These are phyloP conservation scores for Xylaria telfairii DNA, from an alignment of 495 filamentous ascomycete species.

Conservation along the genomic window DNA sequence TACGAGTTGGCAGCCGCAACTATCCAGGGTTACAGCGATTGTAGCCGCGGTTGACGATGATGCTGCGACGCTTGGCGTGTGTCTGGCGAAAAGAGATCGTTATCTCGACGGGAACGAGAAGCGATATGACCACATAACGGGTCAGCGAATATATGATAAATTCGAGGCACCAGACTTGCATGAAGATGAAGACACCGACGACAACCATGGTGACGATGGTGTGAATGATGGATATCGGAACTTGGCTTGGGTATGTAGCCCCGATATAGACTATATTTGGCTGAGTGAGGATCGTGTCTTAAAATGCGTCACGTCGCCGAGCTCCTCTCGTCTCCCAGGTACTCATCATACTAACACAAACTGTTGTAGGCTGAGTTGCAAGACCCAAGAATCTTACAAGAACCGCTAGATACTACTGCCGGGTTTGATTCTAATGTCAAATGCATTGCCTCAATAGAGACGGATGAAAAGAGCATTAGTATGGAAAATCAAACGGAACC, in stretches of 20 bases:
- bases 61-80: slow-evolving; percentile 57
- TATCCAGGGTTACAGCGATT: slow-evolving; percentile 71
- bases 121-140: slow-evolving; percentile 49
- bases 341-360: slow-evolving; percentile 1
- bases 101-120: slow-evolving; percentile 55
- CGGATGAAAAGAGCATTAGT: background rate
- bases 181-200: slow-evolving; percentile 44
- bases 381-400: slow-evolving; percentile 50
- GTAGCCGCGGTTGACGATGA: slow-evolving; percentile 58
- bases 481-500: slow-evolving; percentile 5
- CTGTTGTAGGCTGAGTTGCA: slow-evolving; percentile 46
- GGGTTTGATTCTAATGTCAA: slow-evolving; percentile 7
- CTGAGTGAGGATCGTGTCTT: background rate
- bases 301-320: background rate
- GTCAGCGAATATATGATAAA: slow-evolving; percentile 53
- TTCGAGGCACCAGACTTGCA: slow-evolving; percentile 50
- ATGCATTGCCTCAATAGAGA: slow-evolving; percentile 4
- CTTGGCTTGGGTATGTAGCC: slow-evolving; percentile 18
- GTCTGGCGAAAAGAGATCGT: slow-evolving; percentile 74
- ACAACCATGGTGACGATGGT: slow-evolving; percentile 27
- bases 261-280: background rate
- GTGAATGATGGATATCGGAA: slow-evolving; percentile 19
- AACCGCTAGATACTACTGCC: slow-evolving; percentile 28
- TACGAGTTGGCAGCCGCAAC: slow-evolving; percentile 78
- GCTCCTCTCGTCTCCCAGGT: background rate